Evolutionary conservation across 805 yeast species (phyloP).

Genomic region (Wickerhamiella siamensis): DNA sequence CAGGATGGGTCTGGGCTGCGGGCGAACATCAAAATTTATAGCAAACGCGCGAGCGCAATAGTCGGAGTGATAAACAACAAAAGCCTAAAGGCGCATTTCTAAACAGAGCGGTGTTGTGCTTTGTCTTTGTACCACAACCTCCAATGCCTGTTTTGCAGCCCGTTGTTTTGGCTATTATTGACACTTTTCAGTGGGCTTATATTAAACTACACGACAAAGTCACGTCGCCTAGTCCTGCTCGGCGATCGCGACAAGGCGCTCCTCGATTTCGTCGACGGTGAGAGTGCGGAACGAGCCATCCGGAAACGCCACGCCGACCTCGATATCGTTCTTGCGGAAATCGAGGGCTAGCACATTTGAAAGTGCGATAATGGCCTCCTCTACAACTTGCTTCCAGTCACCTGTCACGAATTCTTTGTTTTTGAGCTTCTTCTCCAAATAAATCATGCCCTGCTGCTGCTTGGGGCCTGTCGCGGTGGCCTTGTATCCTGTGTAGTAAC

Average conservation of each 20-base stretch:
- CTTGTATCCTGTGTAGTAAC: slow-evolving; percentile 78
- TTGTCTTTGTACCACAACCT: neutral
- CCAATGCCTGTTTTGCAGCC: slow-evolving; percentile 4
- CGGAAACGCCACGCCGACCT: slow-evolving; percentile 73
- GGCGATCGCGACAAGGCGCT: slow-evolving; percentile 83
- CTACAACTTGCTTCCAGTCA: slow-evolving; percentile 80
- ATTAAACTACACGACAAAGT: neutral
- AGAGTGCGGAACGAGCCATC: slow-evolving; percentile 53
- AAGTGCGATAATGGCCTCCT: slow-evolving; percentile 73
- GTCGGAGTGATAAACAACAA: no score
- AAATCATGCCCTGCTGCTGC: slow-evolving; percentile 87
- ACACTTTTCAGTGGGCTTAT: slow-evolving; percentile 1
- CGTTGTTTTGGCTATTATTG: neutral
- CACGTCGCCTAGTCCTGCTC: slow-evolving; percentile 59
- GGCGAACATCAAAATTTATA: no score
- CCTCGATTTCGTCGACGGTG: slow-evolving; percentile 81
- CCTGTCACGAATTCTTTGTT: slow-evolving; percentile 56
- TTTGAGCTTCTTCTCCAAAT: slow-evolving; percentile 81
- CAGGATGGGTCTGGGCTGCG: no score
- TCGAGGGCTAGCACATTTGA: slow-evolving; percentile 83
- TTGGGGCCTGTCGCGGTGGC: slow-evolving; percentile 95
- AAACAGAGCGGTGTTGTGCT: neutral
- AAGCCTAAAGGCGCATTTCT: no score
- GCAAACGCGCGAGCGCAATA: no score
- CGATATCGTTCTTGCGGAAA: slow-evolving; percentile 84